Conservation (phyloP, 257 asterid species). For the Jacaranda mimosifolia region DNA sequence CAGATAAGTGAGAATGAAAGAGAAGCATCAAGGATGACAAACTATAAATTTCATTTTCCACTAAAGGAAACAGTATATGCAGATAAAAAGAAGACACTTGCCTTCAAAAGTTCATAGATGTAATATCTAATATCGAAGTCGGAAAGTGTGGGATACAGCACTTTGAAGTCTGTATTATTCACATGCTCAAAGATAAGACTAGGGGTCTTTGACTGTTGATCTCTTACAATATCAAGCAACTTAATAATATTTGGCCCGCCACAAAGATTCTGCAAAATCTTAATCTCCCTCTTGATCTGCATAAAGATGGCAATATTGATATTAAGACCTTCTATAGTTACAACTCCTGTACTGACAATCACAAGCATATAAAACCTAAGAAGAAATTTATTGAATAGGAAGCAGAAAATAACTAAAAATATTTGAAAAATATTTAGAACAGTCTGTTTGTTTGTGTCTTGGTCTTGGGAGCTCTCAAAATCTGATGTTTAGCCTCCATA, state of each 20-base stretch:
- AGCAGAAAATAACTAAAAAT: constrained; percentile 10
- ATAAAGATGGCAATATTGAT: constrained; percentile 21
- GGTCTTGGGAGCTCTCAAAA: not conserved
- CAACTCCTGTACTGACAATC: not conserved
- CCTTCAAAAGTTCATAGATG: constrained; percentile 89
- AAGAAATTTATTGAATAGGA: not conserved
- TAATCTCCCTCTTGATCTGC: constrained; percentile 97
- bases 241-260: constrained; percentile 96
- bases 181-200: constrained; percentile 92
- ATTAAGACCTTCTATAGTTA: constrained; percentile 25
- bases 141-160: constrained; percentile 84
- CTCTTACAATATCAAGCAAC: constrained; percentile 91
- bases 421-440: not conserved
- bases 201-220: constrained; percentile 95
- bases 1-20: not conserved
- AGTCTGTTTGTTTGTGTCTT: not conserved
- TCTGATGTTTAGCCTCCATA: constrained; percentile 11
- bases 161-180: constrained; percentile 89
- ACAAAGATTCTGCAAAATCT: constrained; percentile 86
- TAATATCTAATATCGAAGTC: constrained; percentile 87
- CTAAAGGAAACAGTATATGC: constrained; percentile 15
- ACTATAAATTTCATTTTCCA: constrained; percentile 23
- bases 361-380: not conserved
- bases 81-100: constrained; percentile 32
- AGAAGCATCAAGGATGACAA: not conserved